Evolutionary conservation across 2,329 filamentous ascomycete genomes (phyloP).

Genomic region (Ascochyta lentis): DNA sequence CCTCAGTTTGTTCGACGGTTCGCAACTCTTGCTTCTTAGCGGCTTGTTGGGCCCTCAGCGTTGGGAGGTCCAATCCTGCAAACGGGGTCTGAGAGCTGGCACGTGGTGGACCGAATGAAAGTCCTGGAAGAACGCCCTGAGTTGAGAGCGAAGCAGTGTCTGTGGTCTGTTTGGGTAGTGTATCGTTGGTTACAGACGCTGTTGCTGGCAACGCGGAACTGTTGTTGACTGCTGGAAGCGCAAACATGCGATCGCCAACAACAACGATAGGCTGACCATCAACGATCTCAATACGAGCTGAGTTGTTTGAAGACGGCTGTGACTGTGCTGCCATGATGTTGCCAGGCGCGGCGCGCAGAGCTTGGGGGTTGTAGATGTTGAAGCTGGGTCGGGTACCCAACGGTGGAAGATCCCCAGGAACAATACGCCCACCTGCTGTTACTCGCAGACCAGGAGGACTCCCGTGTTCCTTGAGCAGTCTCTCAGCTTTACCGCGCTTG

Average conservation of each 20-base stretch:
- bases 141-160: conserved; percentile 19
- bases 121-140: conserved; percentile 20
- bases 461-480: conserved; percentile 59
- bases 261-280: conserved; percentile 42
- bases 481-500: conserved; percentile 58
- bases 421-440: conserved; percentile 60
- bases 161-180: conserved; percentile 20
- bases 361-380: conserved; percentile 37
- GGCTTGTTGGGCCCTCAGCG: conserved; percentile 37
- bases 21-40: conserved; percentile 45
- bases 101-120: conserved; percentile 21
- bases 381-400: conserved; percentile 41
- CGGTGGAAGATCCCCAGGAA: conserved; percentile 54
- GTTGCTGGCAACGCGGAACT: conserved; percentile 18
- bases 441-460: conserved; percentile 59
- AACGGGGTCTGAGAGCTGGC: conserved; percentile 31
- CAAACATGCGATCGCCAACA: conserved; percentile 41
- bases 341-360: conserved; percentile 28
- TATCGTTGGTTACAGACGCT: conserved; percentile 20
- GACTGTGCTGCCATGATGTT: conserved; percentile 36
- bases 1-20: conserved; percentile 46
- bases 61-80: conserved; percentile 31
- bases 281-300: conserved; percentile 39
- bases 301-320: conserved; percentile 27
- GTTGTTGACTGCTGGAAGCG: conserved; percentile 38